These are phyloP conservation scores for Gloeostereum incarnatum DNA, from an alignment of 768 basidiomycete genomes.

Conservation along the genomic window DNA sequence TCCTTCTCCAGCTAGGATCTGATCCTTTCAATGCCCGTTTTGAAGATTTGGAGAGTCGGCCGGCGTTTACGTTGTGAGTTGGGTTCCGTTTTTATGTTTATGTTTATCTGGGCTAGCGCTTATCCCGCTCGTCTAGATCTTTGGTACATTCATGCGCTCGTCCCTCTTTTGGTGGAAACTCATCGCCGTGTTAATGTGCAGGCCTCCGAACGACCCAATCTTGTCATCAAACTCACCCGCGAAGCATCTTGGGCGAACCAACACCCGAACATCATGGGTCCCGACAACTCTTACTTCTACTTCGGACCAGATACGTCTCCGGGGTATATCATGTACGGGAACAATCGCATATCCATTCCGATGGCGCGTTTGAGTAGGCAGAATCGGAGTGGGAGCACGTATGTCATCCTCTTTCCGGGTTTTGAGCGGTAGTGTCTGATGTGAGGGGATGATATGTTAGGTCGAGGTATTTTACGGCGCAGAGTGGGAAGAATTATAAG, in stretches of 20 bases:
- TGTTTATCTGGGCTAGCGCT: conserved; percentile 1
- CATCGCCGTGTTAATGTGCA: conserved; percentile 13
- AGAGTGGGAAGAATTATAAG: conserved; percentile 63
- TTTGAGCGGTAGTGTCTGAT: neutral
- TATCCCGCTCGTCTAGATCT: conserved; percentile 5
- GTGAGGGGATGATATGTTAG: conserved; percentile 20
- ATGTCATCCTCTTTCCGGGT: conserved; percentile 18
- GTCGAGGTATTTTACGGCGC: conserved; percentile 67
- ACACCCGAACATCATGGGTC: conserved; percentile 70
- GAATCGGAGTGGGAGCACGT: conserved; percentile 56
- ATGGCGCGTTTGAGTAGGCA: conserved; percentile 54
- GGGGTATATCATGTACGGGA: conserved; percentile 65
- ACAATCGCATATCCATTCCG: conserved; percentile 37
- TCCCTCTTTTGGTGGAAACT: neutral
- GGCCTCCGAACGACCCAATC: conserved; percentile 50
- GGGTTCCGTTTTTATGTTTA: conserved; percentile 3
- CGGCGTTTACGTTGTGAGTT: conserved; percentile 63
- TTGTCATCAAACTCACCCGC: conserved; percentile 54
- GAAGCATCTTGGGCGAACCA: conserved; percentile 60
- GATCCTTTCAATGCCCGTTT: conserved; percentile 54
- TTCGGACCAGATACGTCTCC: conserved; percentile 55
- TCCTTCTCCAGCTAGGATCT: conserved; percentile 56
- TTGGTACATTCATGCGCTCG: conserved; percentile 9
- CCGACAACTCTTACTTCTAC: conserved; percentile 67
- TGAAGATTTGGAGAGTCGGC: conserved; percentile 52